Evolutionary conservation across 345 rosid genomes (phyloP).

Genomic region (Salix caprea): DNA sequence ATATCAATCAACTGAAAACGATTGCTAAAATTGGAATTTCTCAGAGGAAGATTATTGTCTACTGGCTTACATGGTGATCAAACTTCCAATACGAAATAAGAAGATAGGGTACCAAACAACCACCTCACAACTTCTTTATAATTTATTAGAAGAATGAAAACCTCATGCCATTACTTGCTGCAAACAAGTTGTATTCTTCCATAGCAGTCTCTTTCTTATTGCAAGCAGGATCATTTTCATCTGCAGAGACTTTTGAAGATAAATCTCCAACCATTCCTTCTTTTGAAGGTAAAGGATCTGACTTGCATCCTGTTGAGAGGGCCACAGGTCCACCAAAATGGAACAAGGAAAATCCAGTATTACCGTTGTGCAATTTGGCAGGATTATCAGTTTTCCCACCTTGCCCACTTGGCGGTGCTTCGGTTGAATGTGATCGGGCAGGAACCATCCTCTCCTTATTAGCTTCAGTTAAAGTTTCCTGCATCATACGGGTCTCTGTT

Average conservation of each 20-base stretch:
- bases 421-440: conserved; percentile 22
- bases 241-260: conserved; percentile 45
- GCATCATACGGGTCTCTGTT: conserved; percentile 23
- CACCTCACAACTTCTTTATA: conserved; percentile 32
- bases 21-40: conserved; percentile 31
- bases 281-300: conserved; percentile 33
- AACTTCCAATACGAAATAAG: conserved; percentile 31
- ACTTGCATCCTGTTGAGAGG: conserved; percentile 44
- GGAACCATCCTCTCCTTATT: conserved; percentile 34
- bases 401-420: conserved; percentile 25
- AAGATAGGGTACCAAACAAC: conserved; percentile 34
- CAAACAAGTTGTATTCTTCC: conserved; percentile 91
- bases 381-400: conserved; percentile 27
- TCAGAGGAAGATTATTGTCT: conserved; percentile 39
- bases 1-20: conserved; percentile 33
- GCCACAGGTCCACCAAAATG: conserved; percentile 88
- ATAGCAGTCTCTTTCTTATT: conserved; percentile 43
- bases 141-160: conserved; percentile 56
- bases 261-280: conserved; percentile 39
- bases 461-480: conserved; percentile 22
- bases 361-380: conserved; percentile 26
- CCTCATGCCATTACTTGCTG: conserved; percentile 53
- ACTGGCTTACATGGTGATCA: conserved; percentile 34
- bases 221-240: conserved; percentile 47
- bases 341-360: conserved; percentile 67